Conservation (phyloP, 208 protist species). For the Trypanosoma rangeli region DNA sequence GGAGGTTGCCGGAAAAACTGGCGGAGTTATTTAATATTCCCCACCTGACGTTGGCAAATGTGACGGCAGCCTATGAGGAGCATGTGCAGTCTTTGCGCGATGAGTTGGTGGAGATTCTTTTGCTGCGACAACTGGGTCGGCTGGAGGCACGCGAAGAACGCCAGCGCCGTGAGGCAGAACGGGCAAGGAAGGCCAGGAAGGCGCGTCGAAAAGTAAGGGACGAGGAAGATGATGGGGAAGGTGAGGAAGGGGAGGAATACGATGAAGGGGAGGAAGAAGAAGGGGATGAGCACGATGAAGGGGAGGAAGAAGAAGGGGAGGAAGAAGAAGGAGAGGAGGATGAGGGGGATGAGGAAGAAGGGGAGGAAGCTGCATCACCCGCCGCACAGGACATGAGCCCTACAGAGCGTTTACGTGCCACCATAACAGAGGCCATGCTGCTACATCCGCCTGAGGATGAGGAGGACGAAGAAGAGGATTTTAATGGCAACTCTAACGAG, state of each 20-base stretch:
- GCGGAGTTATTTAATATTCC: constrained; percentile 62
- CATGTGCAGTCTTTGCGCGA: constrained; percentile 47
- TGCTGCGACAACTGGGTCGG: constrained; percentile 49
- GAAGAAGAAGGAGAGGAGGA: constrained; percentile 13
- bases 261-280: constrained; percentile 30
- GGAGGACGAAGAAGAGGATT: constrained; percentile 39
- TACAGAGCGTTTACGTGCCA: neutral
- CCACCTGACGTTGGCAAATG: constrained; percentile 40
- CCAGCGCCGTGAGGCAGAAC: constrained; percentile 19
- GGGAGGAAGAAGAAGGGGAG: constrained; percentile 17
- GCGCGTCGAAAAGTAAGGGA: neutral
- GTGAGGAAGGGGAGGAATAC: constrained; percentile 18
- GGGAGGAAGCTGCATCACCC: constrained; percentile 12
- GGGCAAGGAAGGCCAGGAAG: constrained; percentile 1
- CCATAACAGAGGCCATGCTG: constrained; percentile 12
- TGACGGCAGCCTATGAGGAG: constrained; percentile 50
- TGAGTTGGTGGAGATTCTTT: constrained; percentile 51
- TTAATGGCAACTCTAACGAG: constrained; percentile 25
- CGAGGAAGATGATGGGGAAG: constrained; percentile 7
- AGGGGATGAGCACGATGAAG: constrained; percentile 27
- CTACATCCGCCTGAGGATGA: constrained; percentile 18
- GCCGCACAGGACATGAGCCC: constrained; percentile 23
- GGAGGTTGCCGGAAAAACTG: constrained; percentile 40
- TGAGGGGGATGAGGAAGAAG: constrained; percentile 25
- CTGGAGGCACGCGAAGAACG: constrained; percentile 39